phyloP scores from a whole-genome alignment of 768 basidiomycete genomes.

The Mycena belliarum region DNA sequence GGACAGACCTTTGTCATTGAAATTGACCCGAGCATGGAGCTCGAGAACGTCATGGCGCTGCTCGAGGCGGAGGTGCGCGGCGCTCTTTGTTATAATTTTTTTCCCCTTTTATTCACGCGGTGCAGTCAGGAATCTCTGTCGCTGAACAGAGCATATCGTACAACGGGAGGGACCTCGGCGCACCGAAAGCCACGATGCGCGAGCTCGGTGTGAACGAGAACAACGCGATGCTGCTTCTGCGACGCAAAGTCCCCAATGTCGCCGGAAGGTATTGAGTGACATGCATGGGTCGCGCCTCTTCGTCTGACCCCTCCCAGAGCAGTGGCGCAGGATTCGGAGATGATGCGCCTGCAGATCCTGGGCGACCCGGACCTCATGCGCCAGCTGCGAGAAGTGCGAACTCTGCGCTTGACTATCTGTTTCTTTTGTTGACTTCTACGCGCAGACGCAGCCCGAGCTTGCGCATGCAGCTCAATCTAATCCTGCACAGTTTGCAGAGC shows the following conservation, averaged over 20 bases:
- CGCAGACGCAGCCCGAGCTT: conserved; percentile 81
- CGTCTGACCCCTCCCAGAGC: conserved; percentile 40
- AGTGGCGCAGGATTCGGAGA: conserved; percentile 81
- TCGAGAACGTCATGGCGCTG: conserved; percentile 90
- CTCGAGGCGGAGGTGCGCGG: conserved; percentile 91
- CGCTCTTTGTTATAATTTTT: background rate
- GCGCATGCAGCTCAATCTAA: conserved; percentile 68
- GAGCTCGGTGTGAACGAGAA: conserved; percentile 60
- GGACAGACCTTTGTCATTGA: conserved; percentile 71
- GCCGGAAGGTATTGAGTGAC: conserved; percentile 39
- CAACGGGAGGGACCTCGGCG: conserved; percentile 63
- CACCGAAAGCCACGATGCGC: conserved; percentile 68
- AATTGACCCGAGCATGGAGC: conserved; percentile 87
- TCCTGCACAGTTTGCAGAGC: conserved; percentile 73
- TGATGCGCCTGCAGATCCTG: conserved; percentile 85
- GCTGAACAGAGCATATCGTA: conserved; percentile 73
- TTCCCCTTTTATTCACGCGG: background rate
- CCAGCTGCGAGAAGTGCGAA: conserved; percentile 65
- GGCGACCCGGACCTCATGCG: conserved; percentile 82
- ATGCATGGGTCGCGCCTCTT: background rate
- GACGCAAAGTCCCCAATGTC: conserved; percentile 53
- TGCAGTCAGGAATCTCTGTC: conserved; percentile 72
- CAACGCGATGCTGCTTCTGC: conserved; percentile 66
- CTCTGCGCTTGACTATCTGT: background rate
- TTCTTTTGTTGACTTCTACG: background rate